These are phyloP conservation scores for Hypomyces rosellus DNA, from an alignment of 2,329 filamentous ascomycete genomes.

Conservation along the genomic window DNA sequence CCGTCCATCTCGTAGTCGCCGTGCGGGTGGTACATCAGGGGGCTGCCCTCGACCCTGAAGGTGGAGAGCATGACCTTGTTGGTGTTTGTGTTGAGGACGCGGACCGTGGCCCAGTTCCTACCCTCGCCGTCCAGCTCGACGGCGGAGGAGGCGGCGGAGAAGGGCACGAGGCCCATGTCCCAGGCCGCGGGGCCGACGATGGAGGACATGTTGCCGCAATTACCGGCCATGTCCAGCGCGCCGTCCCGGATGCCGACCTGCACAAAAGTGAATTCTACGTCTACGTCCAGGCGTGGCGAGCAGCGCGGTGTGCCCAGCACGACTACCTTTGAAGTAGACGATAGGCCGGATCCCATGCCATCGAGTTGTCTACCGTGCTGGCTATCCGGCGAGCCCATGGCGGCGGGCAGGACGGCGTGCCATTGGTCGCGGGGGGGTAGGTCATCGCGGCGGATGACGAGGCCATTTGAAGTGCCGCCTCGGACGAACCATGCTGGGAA, in stretches of 20 bases:
- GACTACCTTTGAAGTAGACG: slow-evolving; percentile 65
- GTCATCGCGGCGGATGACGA: slow-evolving; percentile 40
- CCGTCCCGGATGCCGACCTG: slow-evolving; percentile 58
- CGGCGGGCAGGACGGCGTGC: slow-evolving; percentile 47
- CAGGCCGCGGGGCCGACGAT: slow-evolving; percentile 52
- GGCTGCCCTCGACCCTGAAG: slow-evolving; percentile 44
- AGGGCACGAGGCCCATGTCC: slow-evolving; percentile 24
- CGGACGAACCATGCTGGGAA: slow-evolving; percentile 42
- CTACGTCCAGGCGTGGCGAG: slow-evolving; percentile 24
- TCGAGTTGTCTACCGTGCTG: slow-evolving; percentile 61
- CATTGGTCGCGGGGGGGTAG: slow-evolving; percentile 34
- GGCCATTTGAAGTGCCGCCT: slow-evolving; percentile 62
- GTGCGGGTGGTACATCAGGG: slow-evolving; percentile 19
- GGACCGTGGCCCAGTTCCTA: slow-evolving; percentile 39
- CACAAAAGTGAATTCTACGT: slow-evolving; percentile 67
- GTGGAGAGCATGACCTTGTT: slow-evolving; percentile 53
- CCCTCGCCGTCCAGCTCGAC: slow-evolving; percentile 18
- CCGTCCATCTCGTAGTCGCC: slow-evolving; percentile 59
- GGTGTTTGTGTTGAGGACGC: slow-evolving; percentile 67
- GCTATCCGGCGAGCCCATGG: slow-evolving; percentile 60
- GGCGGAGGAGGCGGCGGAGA: background rate
- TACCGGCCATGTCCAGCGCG: slow-evolving; percentile 59
- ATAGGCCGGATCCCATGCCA: slow-evolving; percentile 63
- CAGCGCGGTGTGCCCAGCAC: slow-evolving; percentile 48
- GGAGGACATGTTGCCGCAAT: slow-evolving; percentile 70